Base-by-base conservation (phyloP, 1,139 yeast genomes). In the Taiozyma sp. region DNA sequence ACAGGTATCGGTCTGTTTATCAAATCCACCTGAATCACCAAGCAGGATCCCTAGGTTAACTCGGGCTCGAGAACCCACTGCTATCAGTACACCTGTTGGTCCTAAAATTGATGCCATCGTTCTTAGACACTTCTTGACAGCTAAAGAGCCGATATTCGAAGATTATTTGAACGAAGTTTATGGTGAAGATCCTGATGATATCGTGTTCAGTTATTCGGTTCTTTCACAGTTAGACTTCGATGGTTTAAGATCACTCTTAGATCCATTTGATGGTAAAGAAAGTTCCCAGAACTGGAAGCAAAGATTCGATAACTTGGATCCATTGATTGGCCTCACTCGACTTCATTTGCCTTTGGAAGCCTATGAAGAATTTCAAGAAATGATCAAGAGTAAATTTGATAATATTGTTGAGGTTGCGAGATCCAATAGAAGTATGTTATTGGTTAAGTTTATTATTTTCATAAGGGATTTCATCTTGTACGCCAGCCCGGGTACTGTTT, bases 381-480 rank as follows among this genome's bases (percentile, higher is more conserved):
- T 44, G 42, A 48, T 62, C 8, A 32, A 28, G 28, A 53, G 51
- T 8, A 47, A 34, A 4, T 42, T 61, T 10, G 57, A 54, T 5
- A 53, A 53, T 16, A 53, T 62, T 7, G 39, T 61, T 10, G 34
- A 40, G 9, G 39, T 54, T 47, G 35, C 54, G 11, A 44, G 47
- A 4, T 59, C 64, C 0, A 43, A 46, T 2, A 54, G 63, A 40
- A 48, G 54, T 6, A 50, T 50, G 29, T 52, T 62, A 2, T 40
- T 57, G 30, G 47, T 47, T 1, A 61, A 56, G 42, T 47, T 51
- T 1, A 56, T 62, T 6, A 30, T 61, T 4, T 60, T 62, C 42
- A 35, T 56, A 3, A 55, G 64, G 46, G 64, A 62, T 34, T 46
- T 57, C 41, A 57, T 56, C 3, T 56, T 50, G 46, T 61, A 52